phyloP scores from a whole-genome alignment of 257 asterid species.

The Eucommia ulmoides region DNA sequence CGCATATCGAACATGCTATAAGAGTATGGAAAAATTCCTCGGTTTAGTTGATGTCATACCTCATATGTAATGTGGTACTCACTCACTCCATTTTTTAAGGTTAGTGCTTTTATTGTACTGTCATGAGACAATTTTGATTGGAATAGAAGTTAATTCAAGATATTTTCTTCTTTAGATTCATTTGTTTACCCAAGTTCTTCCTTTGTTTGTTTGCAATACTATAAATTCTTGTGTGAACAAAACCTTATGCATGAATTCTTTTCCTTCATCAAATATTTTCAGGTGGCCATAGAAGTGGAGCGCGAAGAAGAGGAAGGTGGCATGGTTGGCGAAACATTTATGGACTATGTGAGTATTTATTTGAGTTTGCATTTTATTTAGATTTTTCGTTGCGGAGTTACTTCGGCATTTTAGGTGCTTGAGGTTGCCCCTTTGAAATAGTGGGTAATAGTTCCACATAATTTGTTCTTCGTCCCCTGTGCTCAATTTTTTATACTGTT shows the following conservation, averaged over 20 bases:
- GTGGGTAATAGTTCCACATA: background rate
- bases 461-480: slow-evolving; percentile 5
- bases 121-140: too few species aligned
- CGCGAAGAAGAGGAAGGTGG: slow-evolving; percentile 99
- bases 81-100: too few species aligned
- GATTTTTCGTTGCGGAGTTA: slow-evolving; percentile 2
- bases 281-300: slow-evolving; percentile 94
- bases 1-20: too few species aligned
- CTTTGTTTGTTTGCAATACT: slow-evolving; percentile 9
- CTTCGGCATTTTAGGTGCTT: background rate
- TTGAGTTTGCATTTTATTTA: slow-evolving; percentile 5
- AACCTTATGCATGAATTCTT: too few species aligned
- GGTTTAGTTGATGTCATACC: too few species aligned
- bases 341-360: slow-evolving; percentile 61
- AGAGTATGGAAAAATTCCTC: too few species aligned
- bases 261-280: slow-evolving; percentile 13
- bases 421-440: slow-evolving; percentile 7
- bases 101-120: too few species aligned
- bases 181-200: background rate
- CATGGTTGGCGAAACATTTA: slow-evolving; percentile 90
- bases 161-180: slow-evolving; percentile 2
- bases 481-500: slow-evolving; percentile 12
- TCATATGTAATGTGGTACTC: too few species aligned
- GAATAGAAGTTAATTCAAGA: too few species aligned
- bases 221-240: too few species aligned